A percentile compares a stretch with the other conserved stretches of the same genome.
These are phyloP conservation scores for Boletus edulis DNA, from an alignment of 768 basidiomycete genomes.

Conservation along the genomic window DNA sequence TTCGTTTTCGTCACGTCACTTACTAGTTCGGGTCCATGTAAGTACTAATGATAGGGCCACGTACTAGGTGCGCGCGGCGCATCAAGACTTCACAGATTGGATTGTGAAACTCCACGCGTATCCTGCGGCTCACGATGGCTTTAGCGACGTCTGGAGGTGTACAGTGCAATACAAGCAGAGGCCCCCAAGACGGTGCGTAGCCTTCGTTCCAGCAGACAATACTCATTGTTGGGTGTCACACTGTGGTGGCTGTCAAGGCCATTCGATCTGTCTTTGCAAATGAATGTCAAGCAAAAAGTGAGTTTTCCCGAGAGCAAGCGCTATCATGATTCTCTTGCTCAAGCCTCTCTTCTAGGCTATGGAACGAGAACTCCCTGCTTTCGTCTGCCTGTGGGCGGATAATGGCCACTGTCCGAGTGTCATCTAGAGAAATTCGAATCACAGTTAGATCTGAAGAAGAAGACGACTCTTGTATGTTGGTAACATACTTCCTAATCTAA, in stretches of 20 bases:
- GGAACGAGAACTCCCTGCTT: conserved; percentile 28
- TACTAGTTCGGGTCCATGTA: no score
- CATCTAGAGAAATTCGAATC: conserved; percentile 20
- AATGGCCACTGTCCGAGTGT: conserved; percentile 30
- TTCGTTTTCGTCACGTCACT: no score
- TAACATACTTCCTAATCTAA: background rate
- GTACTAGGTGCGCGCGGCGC: background rate
- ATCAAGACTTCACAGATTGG: background rate
- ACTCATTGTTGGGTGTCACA: no score
- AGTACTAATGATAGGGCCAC: no score
- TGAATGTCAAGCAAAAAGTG: conserved; percentile 3
- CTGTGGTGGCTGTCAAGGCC: no score
- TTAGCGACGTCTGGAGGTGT: conserved; percentile 31
- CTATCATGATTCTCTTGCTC: background rate
- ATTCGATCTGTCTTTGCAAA: conserved; percentile 6
- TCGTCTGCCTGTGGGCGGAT: conserved; percentile 35
- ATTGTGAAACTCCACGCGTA: conserved; percentile 1
- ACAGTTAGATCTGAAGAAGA: conserved; percentile 10
- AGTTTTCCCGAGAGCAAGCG: background rate
- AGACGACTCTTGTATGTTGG: conserved; percentile 17
- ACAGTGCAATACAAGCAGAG: background rate
- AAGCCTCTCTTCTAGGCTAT: conserved; percentile 18
- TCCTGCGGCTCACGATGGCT: conserved; percentile 28
- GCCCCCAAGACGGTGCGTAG: no score
- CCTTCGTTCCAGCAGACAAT: no score